phyloP scores from a whole-genome alignment of 768 basidiomycete genomes.

The Kwoniella dendrophila region DNA sequence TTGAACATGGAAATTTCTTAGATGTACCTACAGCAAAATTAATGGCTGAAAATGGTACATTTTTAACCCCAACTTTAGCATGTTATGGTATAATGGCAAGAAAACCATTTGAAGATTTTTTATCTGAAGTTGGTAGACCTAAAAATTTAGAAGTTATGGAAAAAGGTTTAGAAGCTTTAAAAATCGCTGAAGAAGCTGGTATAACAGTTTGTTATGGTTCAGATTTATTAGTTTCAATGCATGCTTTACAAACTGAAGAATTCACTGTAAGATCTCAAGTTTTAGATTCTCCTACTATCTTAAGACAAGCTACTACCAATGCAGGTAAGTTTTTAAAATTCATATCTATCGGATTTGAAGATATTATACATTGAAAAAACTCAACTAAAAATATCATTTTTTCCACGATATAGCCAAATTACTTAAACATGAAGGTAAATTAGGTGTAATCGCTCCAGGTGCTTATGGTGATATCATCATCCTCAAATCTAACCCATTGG shows the following conservation, averaged over 20 bases:
- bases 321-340: slow-evolving; percentile 31
- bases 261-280: slow-evolving; percentile 59
- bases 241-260: slow-evolving; percentile 65
- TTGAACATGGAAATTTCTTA: slow-evolving; percentile 61
- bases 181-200: slow-evolving; percentile 58
- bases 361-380: not conserved
- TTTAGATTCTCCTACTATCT: slow-evolving; percentile 55
- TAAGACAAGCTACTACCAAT: slow-evolving; percentile 60
- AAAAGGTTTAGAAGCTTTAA: slow-evolving; percentile 58
- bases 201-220: slow-evolving; percentile 58
- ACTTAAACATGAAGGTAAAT: slow-evolving; percentile 54
- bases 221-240: slow-evolving; percentile 63
- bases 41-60: slow-evolving; percentile 59
- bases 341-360: not conserved
- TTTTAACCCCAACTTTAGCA: slow-evolving; percentile 59
- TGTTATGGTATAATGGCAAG: slow-evolving; percentile 60
- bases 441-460: slow-evolving; percentile 57
- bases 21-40: slow-evolving; percentile 57
- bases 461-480: slow-evolving; percentile 59
- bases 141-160: slow-evolving; percentile 60
- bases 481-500: slow-evolving; percentile 58
- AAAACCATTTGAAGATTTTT: slow-evolving; percentile 59
- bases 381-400: not conserved
- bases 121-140: slow-evolving; percentile 55
- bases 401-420: slow-evolving; percentile 49